These are phyloP conservation scores for Pseudogymnoascus sp. DNA, from an alignment of 2,329 filamentous ascomycete species.

Conservation along the genomic window DNA sequence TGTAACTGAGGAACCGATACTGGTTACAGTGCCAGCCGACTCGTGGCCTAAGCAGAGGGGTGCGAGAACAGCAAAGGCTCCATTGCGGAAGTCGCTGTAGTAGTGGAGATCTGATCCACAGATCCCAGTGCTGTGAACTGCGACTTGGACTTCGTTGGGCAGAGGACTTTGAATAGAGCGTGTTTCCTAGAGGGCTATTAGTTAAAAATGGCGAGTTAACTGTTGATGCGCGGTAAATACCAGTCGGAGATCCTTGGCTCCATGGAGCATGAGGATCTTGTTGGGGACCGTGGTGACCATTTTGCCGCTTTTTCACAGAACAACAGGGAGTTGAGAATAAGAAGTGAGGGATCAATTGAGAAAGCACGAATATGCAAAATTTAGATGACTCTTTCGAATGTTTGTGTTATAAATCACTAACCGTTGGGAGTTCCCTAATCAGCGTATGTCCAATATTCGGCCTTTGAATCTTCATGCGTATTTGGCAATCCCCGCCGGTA, in stretches of 20 bases:
- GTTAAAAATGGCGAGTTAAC: slow-evolving; percentile 1
- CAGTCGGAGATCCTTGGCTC: slow-evolving; percentile 27
- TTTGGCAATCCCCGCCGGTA: not conserved
- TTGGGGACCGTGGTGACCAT: not conserved
- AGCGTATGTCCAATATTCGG: not conserved
- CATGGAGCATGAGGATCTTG: slow-evolving; percentile 22
- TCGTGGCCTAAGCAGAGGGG: slow-evolving; percentile 93
- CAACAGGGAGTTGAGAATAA: not conserved
- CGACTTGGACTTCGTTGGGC: slow-evolving; percentile 66
- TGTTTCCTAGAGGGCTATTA: slow-evolving; percentile 13
- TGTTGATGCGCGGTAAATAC: slow-evolving; percentile 16
- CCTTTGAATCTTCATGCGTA: not conserved
- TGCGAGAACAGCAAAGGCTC: slow-evolving; percentile 84
- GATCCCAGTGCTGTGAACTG: slow-evolving; percentile 88
- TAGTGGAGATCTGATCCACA: slow-evolving; percentile 97
- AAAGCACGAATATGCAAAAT: not conserved
- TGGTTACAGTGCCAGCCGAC: slow-evolving; percentile 76
- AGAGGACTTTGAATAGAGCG: slow-evolving; percentile 21
- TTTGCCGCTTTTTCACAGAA: not conserved
- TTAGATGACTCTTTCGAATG: not conserved
- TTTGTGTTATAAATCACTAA: not conserved
- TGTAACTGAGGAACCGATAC: slow-evolving; percentile 71
- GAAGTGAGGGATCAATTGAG: not conserved
- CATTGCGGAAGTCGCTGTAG: slow-evolving; percentile 92
- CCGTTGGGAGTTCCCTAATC: not conserved